Evolutionary conservation across 192 early-diverging fungal species (phyloP).

Genomic region (Coemansia sp.): DNA sequence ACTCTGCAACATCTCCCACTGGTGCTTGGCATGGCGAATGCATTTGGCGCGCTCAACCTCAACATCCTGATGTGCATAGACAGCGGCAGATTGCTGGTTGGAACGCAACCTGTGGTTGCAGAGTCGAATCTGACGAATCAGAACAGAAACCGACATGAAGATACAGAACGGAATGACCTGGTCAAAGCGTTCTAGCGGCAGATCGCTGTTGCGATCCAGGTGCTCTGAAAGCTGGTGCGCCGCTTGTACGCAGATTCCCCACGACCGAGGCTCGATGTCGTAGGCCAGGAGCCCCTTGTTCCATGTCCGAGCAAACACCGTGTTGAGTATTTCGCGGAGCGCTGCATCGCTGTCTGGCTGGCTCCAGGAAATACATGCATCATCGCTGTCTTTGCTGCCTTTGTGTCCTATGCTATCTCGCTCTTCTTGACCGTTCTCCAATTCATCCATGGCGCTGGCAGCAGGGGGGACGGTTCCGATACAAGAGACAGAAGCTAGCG

Average conservation of each 20-base stretch:
- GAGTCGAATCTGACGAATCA: slow-evolving; percentile 45
- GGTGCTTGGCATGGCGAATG: slow-evolving; percentile 34
- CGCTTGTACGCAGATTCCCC: slow-evolving; percentile 31
- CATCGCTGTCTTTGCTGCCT: neutral
- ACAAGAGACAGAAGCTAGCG: neutral
- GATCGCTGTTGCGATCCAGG: slow-evolving; percentile 43
- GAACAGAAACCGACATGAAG: slow-evolving; percentile 52
- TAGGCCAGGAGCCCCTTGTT: slow-evolving; percentile 51
- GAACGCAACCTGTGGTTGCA: slow-evolving; percentile 27
- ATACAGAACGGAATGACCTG: slow-evolving; percentile 57
- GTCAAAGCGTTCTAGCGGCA: slow-evolving; percentile 53
- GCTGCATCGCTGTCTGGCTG: slow-evolving; percentile 31
- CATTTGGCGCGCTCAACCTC: slow-evolving; percentile 27
- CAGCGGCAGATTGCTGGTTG: neutral
- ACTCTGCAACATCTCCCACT: slow-evolving; percentile 40
- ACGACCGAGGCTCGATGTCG: slow-evolving; percentile 41
- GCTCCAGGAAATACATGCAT: neutral
- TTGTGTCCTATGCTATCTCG: neutral
- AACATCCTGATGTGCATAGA: slow-evolving; percentile 11
- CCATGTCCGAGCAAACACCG: slow-evolving; percentile 50
- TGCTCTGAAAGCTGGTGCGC: slow-evolving; percentile 45
- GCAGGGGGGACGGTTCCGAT: neutral
- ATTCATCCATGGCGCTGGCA: neutral
- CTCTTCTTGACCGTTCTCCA: neutral
- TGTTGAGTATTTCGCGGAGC: slow-evolving; percentile 47